Conservation (phyloP, 768 basidiomycete genomes). For the Auricularia sp. region DNA sequence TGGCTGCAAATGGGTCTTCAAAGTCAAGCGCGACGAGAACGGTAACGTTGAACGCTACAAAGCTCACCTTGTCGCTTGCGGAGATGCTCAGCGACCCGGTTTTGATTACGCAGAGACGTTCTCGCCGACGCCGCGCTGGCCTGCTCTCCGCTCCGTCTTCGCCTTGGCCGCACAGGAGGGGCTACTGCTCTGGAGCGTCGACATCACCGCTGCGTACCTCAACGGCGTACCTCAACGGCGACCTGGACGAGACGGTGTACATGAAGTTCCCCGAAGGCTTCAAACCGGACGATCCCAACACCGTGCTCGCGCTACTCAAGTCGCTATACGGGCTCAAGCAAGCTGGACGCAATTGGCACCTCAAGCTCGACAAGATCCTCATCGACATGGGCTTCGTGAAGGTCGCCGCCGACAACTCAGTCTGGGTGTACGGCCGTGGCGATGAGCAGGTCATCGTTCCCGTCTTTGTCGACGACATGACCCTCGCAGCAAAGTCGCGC, state of each 20-base stretch:
- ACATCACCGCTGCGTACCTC: too few relatives aligned
- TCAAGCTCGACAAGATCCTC: conserved; percentile 16
- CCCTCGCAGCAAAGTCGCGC: conserved; percentile 11
- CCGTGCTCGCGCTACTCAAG: neutral
- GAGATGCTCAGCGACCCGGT: conserved; percentile 16
- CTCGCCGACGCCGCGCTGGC: conserved; percentile 7
- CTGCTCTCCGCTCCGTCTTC: conserved; percentile 4
- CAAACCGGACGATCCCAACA: neutral
- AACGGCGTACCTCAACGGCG: conserved; percentile 18
- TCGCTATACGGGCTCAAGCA: conserved; percentile 19
- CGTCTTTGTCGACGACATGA: conserved; percentile 24
- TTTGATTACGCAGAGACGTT: conserved; percentile 19
- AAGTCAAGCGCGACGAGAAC: conserved; percentile 10
- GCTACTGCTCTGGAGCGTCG: conserved; percentile 13
- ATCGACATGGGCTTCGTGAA: conserved; percentile 13
- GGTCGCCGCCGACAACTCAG: conserved; percentile 15
- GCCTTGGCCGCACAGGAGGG: conserved; percentile 3
- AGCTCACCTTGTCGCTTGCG: conserved; percentile 16
- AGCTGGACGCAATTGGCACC: conserved; percentile 21
- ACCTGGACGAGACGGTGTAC: conserved; percentile 17
- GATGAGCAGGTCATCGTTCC: conserved; percentile 13
- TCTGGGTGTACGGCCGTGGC: conserved; percentile 10
- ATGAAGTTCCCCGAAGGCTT: conserved; percentile 14
- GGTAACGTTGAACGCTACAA: too few relatives aligned
- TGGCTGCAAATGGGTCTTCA: conserved; percentile 7